A percentile compares a stretch with the other conserved stretches of the same genome.
Conservation (phyloP, 148 eudicot species). For the Rhododendron ferrugineum region DNA sequence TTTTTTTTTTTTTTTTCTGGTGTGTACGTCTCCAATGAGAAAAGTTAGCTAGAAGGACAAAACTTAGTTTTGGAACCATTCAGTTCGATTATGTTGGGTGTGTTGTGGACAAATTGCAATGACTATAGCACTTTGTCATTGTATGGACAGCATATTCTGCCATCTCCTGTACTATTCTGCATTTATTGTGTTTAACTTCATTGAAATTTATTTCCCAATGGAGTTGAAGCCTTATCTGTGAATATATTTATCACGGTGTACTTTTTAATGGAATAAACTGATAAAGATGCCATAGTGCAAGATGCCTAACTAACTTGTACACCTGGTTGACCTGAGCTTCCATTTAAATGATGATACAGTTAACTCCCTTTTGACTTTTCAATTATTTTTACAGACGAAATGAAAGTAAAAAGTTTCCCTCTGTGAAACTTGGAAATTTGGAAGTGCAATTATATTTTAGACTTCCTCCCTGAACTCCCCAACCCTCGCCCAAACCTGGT, state of each 20-base stretch:
- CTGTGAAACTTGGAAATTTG: too few species aligned
- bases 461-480: not conserved
- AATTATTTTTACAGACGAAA: not conserved
- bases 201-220: not conserved
- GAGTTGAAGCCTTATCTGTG: not conserved
- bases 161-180: not conserved
- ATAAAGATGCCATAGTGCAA: not conserved
- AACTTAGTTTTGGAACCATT: constrained; percentile 4
- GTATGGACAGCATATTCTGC: not conserved
- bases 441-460: too few species aligned
- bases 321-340: not conserved
- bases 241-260: not conserved
- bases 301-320: not conserved
- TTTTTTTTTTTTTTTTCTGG: too few species aligned
- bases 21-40: not conserved
- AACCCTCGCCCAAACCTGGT: not conserved
- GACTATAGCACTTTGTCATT: constrained; percentile 1
- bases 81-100: not conserved
- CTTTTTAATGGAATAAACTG: not conserved
- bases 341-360: not conserved
- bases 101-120: constrained; percentile 4
- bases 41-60: not conserved
- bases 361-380: not conserved
- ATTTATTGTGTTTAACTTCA: too few species aligned
- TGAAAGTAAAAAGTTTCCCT: not conserved